phyloP scores from a whole-genome alignment of 2,329 filamentous ascomycete genomes.

The Arthroderma uncinatum region DNA sequence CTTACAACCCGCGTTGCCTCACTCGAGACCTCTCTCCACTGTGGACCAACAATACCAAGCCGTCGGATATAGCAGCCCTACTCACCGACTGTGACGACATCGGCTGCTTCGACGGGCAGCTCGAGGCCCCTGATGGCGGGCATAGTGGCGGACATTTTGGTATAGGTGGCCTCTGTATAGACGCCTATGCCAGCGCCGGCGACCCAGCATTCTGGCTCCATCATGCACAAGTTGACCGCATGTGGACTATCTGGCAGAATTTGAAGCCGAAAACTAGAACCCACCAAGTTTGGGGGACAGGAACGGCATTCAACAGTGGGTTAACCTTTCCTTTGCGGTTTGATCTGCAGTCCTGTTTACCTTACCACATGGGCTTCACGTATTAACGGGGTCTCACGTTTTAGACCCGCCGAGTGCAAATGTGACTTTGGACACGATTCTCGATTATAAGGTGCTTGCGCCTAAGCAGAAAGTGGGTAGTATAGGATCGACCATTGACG shows the following conservation, averaged over 20 bases:
- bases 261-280: conserved; percentile 10
- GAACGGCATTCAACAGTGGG: neutral
- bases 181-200: conserved; percentile 14
- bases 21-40: conserved; percentile 29
- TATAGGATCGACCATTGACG: conserved; percentile 15
- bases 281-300: conserved; percentile 8
- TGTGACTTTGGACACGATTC: conserved; percentile 16
- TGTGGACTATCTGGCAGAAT: conserved; percentile 20
- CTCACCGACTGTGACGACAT: conserved; percentile 14
- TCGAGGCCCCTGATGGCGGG: conserved; percentile 9
- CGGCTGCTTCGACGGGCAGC: conserved; percentile 11
- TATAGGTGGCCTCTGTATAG: conserved; percentile 12
- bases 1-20: conserved; percentile 29
- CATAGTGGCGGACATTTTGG: conserved; percentile 15
- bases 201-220: conserved; percentile 19
- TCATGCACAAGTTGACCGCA: conserved; percentile 17
- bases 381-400: neutral
- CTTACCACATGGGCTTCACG: neutral
- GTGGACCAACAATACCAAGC: conserved; percentile 5
- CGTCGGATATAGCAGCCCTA: conserved; percentile 10
- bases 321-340: too few species aligned
- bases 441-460: conserved; percentile 14
- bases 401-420: conserved; percentile 14
- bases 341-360: too few species aligned
- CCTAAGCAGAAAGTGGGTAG: conserved; percentile 11